Conservation (phyloP, 2,329 filamentous ascomycete genomes). For the Graphilbum ipis-grandicollis region DNA sequence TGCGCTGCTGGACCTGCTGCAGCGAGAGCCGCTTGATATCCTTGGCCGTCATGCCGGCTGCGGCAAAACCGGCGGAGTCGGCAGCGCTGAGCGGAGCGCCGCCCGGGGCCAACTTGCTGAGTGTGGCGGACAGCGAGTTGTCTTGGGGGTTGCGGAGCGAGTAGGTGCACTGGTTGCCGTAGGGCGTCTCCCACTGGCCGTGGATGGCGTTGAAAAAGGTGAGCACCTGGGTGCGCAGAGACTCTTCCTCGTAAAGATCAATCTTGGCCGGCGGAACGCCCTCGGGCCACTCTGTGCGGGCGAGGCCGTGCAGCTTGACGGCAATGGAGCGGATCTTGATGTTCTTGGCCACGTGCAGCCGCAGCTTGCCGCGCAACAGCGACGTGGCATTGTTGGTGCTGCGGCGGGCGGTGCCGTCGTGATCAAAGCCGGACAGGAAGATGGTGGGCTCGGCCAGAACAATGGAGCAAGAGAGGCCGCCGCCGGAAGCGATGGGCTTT, state of each 20-base stretch:
- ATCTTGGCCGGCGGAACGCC: slow-evolving; percentile 78
- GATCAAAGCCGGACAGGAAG: slow-evolving; percentile 64
- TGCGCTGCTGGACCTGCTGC: slow-evolving; percentile 65
- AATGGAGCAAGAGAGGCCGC: slow-evolving; percentile 58
- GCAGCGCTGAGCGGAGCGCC: no score
- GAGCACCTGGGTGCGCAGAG: slow-evolving; percentile 71
- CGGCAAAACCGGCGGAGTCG: no score
- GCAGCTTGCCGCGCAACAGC: slow-evolving; percentile 69
- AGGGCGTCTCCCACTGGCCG: slow-evolving; percentile 40
- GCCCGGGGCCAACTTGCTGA: slow-evolving; percentile 11
- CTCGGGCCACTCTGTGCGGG: slow-evolving; percentile 90
- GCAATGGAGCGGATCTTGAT: slow-evolving; percentile 87
- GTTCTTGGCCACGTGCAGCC: slow-evolving; percentile 69
- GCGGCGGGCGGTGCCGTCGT: slow-evolving; percentile 37
- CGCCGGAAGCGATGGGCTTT: slow-evolving; percentile 67
- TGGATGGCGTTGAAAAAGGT: slow-evolving; percentile 79
- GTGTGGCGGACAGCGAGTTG: slow-evolving; percentile 9
- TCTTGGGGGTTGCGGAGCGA: slow-evolving; percentile 23
- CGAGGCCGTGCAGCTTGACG: slow-evolving; percentile 69
- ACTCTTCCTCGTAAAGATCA: slow-evolving; percentile 70
- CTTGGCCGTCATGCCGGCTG: slow-evolving; percentile 19
- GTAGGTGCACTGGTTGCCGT: slow-evolving; percentile 46
- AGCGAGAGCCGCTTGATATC: slow-evolving; percentile 55
- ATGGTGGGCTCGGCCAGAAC: slow-evolving; percentile 64
- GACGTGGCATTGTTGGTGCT: slow-evolving; percentile 51